Conservation (phyloP, 2,329 filamentous ascomycete species). For the Ceratocystiopsis minuta region DNA sequence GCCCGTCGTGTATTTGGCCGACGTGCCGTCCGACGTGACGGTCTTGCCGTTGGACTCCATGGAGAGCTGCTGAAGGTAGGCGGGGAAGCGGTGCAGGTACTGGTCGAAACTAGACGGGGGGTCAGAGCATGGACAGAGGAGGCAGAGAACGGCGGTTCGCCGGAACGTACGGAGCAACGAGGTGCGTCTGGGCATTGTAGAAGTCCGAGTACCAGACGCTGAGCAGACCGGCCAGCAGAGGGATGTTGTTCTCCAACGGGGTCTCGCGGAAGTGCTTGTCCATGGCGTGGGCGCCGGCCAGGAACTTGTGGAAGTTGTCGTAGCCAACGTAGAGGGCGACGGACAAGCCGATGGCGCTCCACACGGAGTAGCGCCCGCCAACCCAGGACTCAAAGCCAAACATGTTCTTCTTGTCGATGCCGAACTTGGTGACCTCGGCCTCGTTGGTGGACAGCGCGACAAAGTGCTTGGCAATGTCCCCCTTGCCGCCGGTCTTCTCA, state of each 20-base stretch:
- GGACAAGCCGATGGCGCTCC: constrained; percentile 93
- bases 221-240: constrained; percentile 73
- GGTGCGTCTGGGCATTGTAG: constrained; percentile 92
- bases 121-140: constrained; percentile 1
- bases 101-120: constrained; percentile 63
- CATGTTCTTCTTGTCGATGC: constrained; percentile 98
- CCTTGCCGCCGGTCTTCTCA: constrained; percentile 55
- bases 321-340: constrained; percentile 90
- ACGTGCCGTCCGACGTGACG: constrained; percentile 70
- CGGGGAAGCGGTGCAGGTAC: constrained; percentile 96
- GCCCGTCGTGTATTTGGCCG: constrained; percentile 95
- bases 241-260: constrained; percentile 88
- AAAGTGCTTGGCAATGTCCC: constrained; percentile 94
- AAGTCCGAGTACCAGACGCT: constrained; percentile 99
- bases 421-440: constrained; percentile 89
- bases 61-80: constrained; percentile 95
- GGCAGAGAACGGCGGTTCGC: not conserved
- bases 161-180: constrained; percentile 69
- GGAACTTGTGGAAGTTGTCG: constrained; percentile 95
- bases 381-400: constrained; percentile 99
- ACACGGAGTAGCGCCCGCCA: constrained; percentile 93
- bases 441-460: constrained; percentile 95
- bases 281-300: constrained; percentile 89
- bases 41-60: constrained; percentile 99
- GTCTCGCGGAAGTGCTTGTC: constrained; percentile 93